phyloP scores from a whole-genome alignment of 2,329 filamentous ascomycete genomes.

The Coniochaeta sp. region DNA sequence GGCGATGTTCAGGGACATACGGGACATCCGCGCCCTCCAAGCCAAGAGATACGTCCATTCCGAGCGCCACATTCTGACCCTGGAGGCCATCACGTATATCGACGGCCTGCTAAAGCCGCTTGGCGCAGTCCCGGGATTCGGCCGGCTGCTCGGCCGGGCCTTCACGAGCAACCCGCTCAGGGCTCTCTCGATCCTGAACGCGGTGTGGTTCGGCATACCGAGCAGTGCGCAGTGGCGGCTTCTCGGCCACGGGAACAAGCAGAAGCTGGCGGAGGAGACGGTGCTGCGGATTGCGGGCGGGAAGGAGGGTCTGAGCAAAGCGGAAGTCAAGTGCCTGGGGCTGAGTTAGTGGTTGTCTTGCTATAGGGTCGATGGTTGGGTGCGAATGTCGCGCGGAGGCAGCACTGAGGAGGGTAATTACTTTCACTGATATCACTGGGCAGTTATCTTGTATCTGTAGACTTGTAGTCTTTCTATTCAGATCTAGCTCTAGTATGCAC shows the following conservation, averaged over 20 bases:
- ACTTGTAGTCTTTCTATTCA: too few relatives aligned
- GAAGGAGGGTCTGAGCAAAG: slow-evolving; percentile 15
- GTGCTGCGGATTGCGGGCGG: slow-evolving; percentile 19
- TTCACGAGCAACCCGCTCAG: slow-evolving; percentile 18
- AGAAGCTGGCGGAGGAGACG: slow-evolving; percentile 22
- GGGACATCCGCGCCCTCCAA: slow-evolving; percentile 17
- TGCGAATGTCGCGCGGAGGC: not conserved
- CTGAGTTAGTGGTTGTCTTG: not conserved
- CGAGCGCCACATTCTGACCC: slow-evolving; percentile 20
- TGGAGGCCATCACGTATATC: slow-evolving; percentile 21
- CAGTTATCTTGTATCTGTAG: too few relatives aligned
- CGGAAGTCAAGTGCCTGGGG: slow-evolving; percentile 10
- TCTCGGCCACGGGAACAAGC: slow-evolving; percentile 21
- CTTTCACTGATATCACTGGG: too few relatives aligned
- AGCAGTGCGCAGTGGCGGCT: slow-evolving; percentile 26
- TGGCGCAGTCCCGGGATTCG: slow-evolving; percentile 22
- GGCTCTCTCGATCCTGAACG: slow-evolving; percentile 19
- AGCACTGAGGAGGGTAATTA: too few relatives aligned
- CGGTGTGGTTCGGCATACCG: slow-evolving; percentile 27
- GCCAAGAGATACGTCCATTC: slow-evolving; percentile 20
- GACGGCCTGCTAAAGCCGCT: slow-evolving; percentile 24
- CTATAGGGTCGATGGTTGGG: not conserved
- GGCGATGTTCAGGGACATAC: slow-evolving; percentile 19
- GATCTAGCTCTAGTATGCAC: too few relatives aligned
- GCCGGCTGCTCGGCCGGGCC: slow-evolving; percentile 16